These are phyloP conservation scores for Amoebophrya sp. DNA, from an alignment of 169 alveolate species.

Conservation along the genomic window DNA sequence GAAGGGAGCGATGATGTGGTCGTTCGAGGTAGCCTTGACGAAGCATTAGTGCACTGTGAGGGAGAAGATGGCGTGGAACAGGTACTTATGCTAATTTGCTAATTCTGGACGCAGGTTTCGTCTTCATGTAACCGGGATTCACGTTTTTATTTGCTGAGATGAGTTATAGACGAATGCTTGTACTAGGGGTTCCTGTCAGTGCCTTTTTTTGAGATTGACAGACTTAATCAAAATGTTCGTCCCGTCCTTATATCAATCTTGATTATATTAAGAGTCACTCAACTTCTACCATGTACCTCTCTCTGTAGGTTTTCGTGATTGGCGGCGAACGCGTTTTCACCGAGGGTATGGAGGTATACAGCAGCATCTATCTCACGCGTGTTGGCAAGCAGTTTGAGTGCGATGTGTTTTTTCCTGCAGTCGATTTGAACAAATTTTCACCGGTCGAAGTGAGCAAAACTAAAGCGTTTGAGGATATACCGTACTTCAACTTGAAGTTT, in stretches of 20 bases:
- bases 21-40: background rate
- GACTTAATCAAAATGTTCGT: no score
- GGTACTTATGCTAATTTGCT: no score
- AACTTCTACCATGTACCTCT: no score
- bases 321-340: slow-evolving; percentile 36
- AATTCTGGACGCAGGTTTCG: no score
- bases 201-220: no score
- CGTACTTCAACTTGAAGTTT: slow-evolving; percentile 50
- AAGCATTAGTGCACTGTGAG: background rate
- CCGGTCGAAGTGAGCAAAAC: slow-evolving; percentile 28
- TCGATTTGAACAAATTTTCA: slow-evolving; percentile 40
- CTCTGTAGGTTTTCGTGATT: slow-evolving; percentile 12
- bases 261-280: no score
- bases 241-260: no score
- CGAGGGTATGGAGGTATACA: background rate
- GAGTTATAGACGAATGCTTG: no score
- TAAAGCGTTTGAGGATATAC: slow-evolving; percentile 43
- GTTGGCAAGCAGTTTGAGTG: slow-evolving; percentile 45
- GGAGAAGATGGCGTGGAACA: background rate
- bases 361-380: slow-evolving; percentile 30
- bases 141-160: no score
- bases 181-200: no score
- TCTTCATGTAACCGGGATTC: no score
- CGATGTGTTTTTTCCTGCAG: slow-evolving; percentile 54
- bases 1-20: background rate